Conservation (phyloP, 2,329 filamentous ascomycete genomes). For the Fragosphaeria purpurea region DNA sequence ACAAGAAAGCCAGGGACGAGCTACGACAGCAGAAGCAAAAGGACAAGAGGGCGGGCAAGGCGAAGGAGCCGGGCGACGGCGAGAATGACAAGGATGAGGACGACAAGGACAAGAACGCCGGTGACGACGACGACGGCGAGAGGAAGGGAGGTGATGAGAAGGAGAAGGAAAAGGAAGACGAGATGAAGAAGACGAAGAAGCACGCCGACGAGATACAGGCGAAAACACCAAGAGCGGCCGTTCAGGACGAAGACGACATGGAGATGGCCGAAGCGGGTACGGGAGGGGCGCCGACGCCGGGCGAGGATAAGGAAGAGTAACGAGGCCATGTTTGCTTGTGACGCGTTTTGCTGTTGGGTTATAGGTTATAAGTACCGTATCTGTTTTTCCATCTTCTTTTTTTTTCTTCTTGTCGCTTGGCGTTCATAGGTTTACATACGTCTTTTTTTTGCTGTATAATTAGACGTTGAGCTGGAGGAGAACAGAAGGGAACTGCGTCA, state of each 20-base stretch:
- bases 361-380: no score
- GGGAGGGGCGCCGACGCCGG: conserved; percentile 16
- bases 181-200: not conserved
- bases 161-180: not conserved
- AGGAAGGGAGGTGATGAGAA: not conserved
- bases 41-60: conserved; percentile 4
- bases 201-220: not conserved
- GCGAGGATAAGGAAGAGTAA: conserved; percentile 14
- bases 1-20: conserved; percentile 33
- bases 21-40: conserved; percentile 11
- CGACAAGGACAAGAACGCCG: not conserved
- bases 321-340: no score
- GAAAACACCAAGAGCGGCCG: conserved; percentile 2
- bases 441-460: not conserved
- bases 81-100: conserved; percentile 6
- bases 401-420: not conserved
- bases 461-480: no score
- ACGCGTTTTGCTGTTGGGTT: not conserved
- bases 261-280: conserved; percentile 40
- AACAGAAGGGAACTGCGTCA: no score
- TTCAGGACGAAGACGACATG: conserved; percentile 38
- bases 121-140: conserved; percentile 6
- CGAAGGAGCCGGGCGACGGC: conserved; percentile 1
- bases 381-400: not conserved
- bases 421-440: not conserved